Evolutionary conservation across 140 eudicot species (phyloP).

Genomic region (Senecio squalidus): DNA sequence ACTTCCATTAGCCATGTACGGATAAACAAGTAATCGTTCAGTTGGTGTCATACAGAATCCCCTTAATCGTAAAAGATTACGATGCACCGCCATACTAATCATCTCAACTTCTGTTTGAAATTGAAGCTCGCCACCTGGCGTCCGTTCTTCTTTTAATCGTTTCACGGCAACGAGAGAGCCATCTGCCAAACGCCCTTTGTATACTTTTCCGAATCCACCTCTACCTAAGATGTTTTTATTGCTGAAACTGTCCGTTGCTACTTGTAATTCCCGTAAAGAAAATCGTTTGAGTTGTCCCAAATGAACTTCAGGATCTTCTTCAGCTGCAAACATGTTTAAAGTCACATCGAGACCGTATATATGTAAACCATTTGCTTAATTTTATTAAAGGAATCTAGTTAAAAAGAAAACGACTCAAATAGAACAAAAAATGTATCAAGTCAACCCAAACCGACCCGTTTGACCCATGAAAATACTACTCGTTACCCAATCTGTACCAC

Average conservation of each 20-base stretch:
- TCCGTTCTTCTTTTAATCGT: constrained; percentile 47
- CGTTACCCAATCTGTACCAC: too few species aligned
- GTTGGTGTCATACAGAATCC: constrained; percentile 74
- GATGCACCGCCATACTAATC: constrained; percentile 58
- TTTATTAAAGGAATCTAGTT: not conserved
- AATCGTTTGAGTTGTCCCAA: constrained; percentile 45
- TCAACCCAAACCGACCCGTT: too few species aligned
- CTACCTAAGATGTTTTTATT: constrained; percentile 51
- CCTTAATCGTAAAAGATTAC: constrained; percentile 42
- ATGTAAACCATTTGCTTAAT: not conserved
- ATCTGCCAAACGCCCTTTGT: constrained; percentile 59
- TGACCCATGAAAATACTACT: too few species aligned
- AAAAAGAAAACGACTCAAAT: too few species aligned
- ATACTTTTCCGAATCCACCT: constrained; percentile 58
- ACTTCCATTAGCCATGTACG: constrained; percentile 67
- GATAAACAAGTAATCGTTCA: constrained; percentile 60
- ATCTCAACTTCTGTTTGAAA: constrained; percentile 55
- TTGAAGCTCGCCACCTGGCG: constrained; percentile 50
- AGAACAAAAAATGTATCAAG: too few species aligned
- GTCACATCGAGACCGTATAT: not conserved
- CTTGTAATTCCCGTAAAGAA: constrained; percentile 50
- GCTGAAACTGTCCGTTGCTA: constrained; percentile 56
- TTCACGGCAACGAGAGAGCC: constrained; percentile 63
- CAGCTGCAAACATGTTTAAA: constrained; percentile 34
- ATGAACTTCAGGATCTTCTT: constrained; percentile 55